Base-by-base conservation (phyloP, 129 eudicot species). In the Saussurea involucrata region DNA sequence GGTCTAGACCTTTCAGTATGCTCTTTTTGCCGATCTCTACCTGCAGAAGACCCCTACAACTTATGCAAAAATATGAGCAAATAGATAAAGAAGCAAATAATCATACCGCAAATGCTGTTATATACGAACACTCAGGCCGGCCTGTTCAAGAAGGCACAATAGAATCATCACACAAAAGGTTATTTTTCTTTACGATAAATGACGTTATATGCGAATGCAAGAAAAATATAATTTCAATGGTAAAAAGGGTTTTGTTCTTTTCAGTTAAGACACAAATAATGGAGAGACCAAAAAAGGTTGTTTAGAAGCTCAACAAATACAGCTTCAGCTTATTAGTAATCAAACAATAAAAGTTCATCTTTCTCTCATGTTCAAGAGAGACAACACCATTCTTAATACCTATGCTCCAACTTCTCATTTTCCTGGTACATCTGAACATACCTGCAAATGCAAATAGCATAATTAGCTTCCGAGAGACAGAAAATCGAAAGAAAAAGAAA, bases 331-430 rank as follows among this genome's bases (percentile, higher is more conserved):
- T 73, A 67, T 36, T 57, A 40, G 58, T 66, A 18, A 57, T 18
- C 80, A 37, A 37, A 25, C 2, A 67, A 80, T 12, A 29, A 2
- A 74, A 32, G 29, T 44, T 46, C 7, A 71, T 63, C 82, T 28
- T 22, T 61, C 13, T 78, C 22, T 63, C 53, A 40, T 27, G 55
- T 79, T 63, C 36, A 63, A 68, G 31, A 25, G 29, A 3, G 42
- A 66, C 24, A n/a, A 57, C 70, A 69, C 55, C 77, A 29, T 2
- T 31, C 53, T 82, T 71, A 82, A 77, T 69, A 82, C 73, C 85
- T 70, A 76, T 82, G 85, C 77, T 82, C 77, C 81, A 76, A 0
- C 27, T 82, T 82, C 81, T 82, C 85, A 4, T 69, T 37, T 64
- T 82, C 81, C 77, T 82, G 76, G 73, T 75, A 82, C 20, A 33